These are phyloP conservation scores for Coniochaeta sp. DNA, from an alignment of 2,329 filamentous ascomycete genomes.

Conservation along the genomic window DNA sequence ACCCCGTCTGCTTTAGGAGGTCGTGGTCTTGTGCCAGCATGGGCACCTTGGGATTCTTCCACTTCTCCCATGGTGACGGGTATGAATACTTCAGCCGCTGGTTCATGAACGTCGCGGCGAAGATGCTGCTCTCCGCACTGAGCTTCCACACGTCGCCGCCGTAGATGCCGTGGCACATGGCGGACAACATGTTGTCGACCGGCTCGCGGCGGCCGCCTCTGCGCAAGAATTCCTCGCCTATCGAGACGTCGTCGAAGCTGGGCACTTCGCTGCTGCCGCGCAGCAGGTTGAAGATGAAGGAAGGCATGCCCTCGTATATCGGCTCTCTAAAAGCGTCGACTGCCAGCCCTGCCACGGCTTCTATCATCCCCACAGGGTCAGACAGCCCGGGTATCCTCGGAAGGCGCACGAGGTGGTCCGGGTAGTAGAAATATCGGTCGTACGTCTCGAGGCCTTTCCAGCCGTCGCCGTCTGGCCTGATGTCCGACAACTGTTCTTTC, in stretches of 20 bases:
- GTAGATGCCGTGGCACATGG: conserved; percentile 79
- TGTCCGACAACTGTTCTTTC: conserved; percentile 2
- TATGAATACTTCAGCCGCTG: neutral
- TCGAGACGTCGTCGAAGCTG: conserved; percentile 55
- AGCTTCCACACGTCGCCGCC: conserved; percentile 80
- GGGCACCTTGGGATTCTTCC: neutral
- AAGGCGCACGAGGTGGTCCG: conserved; percentile 62
- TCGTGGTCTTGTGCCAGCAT: conserved; percentile 1
- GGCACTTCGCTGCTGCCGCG: neutral
- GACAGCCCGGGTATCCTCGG: neutral
- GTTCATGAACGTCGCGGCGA: conserved; percentile 39
- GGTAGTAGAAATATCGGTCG: conserved; percentile 79
- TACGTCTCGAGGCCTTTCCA: conserved; percentile 27
- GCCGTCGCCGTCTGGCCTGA: conserved; percentile 31
- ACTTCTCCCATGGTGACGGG: neutral
- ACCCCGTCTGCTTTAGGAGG: conserved; percentile 8
- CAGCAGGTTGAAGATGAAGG: conserved; percentile 1
- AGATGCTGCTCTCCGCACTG: conserved; percentile 61
- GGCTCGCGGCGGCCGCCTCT: conserved; percentile 41
- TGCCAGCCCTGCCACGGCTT: neutral
- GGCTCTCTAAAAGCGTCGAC: conserved; percentile 40
- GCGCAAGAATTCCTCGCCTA: conserved; percentile 58
- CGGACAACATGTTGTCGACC: conserved; percentile 69
- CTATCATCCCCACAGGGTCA: neutral
- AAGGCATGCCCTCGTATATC: conserved; percentile 37